Base-by-base conservation (phyloP, 257 asterid species). In the Voacanga thouarsii region DNA sequence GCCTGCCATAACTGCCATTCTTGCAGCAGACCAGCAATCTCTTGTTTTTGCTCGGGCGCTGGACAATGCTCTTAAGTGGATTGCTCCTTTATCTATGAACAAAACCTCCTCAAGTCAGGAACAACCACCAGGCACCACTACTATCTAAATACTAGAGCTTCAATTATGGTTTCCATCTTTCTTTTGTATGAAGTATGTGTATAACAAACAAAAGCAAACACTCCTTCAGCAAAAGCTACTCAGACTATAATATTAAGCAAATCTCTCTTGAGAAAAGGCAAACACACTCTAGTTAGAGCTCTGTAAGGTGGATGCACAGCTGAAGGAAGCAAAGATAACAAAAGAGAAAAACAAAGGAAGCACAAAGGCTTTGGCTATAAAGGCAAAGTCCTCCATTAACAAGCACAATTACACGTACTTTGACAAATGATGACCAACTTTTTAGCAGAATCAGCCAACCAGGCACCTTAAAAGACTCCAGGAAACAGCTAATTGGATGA, bases 1-100 rank as follows among this genome's bases (percentile, higher is more conserved):
- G 23, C 84, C 80, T 24, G 74, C 63, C 70, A n/a, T 71, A 26
- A 61, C 73, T 23, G 78, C 78, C 37, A 41, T 19, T 26, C 67
- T 28, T 51, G 72, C 57, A 26, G 75, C 84, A 71, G 74, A 77
- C 75, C 77, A 76, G 49, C 80, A 76, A 41, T 77, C 76, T 49
- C 77, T 81, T 60, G 84, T 78, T 49, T 70, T 81, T 5, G 55
- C 77, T 33, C 70, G 28, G 18, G 72, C 74, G 8, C 66, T 44
- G n/a, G 80, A 75, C 11, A 44, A 39, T 16, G 79, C 75, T 68
- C 66, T 56, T 1, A 75, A 21, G 45, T 55, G 68, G 11, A 60
- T 28, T 5, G 55, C 30, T 39, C 80, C 80, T 59, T 60, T 23
- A 76, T 30, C 44, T 47, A 26, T 10, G 56, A 59, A 49, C 63